phyloP scores from a whole-genome alignment of 2,329 filamentous ascomycete genomes.

The Fusarium sp. region DNA sequence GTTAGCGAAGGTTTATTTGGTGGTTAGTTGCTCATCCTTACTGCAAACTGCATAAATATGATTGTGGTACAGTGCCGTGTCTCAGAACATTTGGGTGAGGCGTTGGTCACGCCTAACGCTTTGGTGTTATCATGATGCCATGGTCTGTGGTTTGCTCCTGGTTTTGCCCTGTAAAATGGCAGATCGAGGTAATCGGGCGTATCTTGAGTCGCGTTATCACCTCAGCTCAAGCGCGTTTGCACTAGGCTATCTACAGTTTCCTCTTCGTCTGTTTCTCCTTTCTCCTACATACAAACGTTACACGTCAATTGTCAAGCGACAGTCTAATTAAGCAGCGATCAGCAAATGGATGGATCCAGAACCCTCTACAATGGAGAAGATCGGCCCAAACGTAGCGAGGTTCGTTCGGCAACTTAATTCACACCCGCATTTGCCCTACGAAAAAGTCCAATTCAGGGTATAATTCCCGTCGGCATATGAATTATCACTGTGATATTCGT shows the following conservation, averaged over 20 bases:
- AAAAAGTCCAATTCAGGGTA: not conserved
- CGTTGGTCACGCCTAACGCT: not conserved
- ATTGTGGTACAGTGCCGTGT: constrained; percentile 4
- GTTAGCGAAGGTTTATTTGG: not conserved
- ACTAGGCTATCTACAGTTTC: not conserved
- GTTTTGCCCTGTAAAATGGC: not conserved
- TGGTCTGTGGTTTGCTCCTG: not conserved
- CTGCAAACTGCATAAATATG: constrained; percentile 19
- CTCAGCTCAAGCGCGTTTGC: not conserved
- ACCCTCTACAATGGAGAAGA: not conserved
- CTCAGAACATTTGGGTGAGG: not conserved
- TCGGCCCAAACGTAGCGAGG: not conserved
- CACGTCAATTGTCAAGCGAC: not conserved
- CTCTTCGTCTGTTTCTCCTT: not conserved
- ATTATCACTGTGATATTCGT: not conserved
- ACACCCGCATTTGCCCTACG: not conserved
- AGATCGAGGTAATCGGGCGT: not conserved
- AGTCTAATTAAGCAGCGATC: not conserved
- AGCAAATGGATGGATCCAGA: not conserved
- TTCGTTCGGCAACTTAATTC: not conserved
- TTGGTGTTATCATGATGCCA: not conserved
- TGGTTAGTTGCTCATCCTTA: constrained; percentile 10
- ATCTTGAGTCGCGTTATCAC: not conserved
- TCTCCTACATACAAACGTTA: not conserved
- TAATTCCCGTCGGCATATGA: not conserved